A percentile compares a stretch with the other conserved stretches of the same genome.
phyloP scores from a whole-genome alignment of 108 stramenopile genomes.

The Fragilaria crotonensis region DNA sequence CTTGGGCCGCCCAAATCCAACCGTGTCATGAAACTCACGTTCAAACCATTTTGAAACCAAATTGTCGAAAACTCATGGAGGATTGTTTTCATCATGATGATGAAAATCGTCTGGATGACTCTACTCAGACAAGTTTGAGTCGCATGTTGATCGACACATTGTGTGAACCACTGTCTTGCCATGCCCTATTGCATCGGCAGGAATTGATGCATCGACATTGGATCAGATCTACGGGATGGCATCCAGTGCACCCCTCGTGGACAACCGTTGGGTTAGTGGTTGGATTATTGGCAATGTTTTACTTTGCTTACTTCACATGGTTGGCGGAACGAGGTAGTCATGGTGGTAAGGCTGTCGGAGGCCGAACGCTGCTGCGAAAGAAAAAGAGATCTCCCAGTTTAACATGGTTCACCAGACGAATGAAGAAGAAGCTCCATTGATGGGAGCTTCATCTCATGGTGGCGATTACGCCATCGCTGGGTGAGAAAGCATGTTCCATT shows the following conservation, averaged over 20 bases:
- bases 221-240: background rate
- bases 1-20: background rate
- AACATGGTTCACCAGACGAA: background rate
- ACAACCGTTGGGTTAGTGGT: background rate
- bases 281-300: background rate
- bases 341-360: background rate
- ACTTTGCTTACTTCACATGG: background rate
- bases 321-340: background rate
- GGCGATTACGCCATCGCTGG: too few species aligned
- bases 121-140: too few species aligned
- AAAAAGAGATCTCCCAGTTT: background rate
- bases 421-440: too few species aligned
- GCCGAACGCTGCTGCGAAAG: background rate
- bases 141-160: background rate
- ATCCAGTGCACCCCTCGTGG: background rate
- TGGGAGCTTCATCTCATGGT: too few species aligned
- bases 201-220: background rate
- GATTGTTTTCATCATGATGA: background rate
- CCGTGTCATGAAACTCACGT: background rate
- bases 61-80: constrained; percentile 1
- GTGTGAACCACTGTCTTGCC: background rate
- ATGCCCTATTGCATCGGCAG: background rate
- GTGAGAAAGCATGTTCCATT: too few species aligned
- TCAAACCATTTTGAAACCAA: background rate
- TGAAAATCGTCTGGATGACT: background rate